Conservation (phyloP, 495 filamentous ascomycete genomes). For the Achaetomiella virescens region DNA sequence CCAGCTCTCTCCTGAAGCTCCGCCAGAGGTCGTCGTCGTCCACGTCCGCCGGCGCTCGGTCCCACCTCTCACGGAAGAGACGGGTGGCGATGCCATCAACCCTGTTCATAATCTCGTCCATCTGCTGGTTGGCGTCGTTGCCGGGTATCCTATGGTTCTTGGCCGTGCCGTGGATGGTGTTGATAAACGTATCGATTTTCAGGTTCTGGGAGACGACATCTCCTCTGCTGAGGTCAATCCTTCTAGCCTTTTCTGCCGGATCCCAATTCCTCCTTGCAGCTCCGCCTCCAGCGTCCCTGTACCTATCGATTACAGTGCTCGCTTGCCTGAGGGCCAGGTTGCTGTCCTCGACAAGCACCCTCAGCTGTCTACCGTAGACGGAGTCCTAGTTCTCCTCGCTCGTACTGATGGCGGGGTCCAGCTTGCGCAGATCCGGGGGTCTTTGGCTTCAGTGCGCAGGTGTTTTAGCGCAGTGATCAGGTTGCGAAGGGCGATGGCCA, state of each 20-base stretch:
- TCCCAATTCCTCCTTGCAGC: slow-evolving; percentile 22
- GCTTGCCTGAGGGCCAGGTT: slow-evolving; percentile 44
- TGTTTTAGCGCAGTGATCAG: slow-evolving; percentile 45
- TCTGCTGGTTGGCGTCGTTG: slow-evolving; percentile 21
- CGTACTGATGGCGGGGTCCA: slow-evolving; percentile 8
- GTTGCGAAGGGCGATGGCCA: slow-evolving; percentile 34
- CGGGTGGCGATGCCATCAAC: slow-evolving; percentile 46
- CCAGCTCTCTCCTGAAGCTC: slow-evolving; percentile 46
- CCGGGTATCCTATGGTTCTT: slow-evolving; percentile 25
- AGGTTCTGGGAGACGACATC: slow-evolving; percentile 37
- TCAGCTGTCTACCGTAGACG: slow-evolving; percentile 39
- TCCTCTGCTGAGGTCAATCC: slow-evolving; percentile 32
- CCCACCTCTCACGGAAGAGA: slow-evolving; percentile 35
- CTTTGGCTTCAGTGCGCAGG: slow-evolving; percentile 44
- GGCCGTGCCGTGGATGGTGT: slow-evolving; percentile 38
- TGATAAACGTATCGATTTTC: slow-evolving; percentile 42
- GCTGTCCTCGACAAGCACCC: slow-evolving; percentile 42
- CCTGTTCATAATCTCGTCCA: slow-evolving; percentile 43
- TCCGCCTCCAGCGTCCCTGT: slow-evolving; percentile 9
- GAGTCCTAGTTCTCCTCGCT: neutral
- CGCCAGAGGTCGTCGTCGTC: slow-evolving; percentile 47
- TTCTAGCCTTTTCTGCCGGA: slow-evolving; percentile 23
- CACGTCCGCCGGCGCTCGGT: slow-evolving; percentile 29
- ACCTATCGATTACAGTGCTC: slow-evolving; percentile 39
- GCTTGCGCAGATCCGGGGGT: slow-evolving; percentile 39